Conservation (phyloP, 176 grass and related monocot species). For the Echinochloa phyllopogon region DNA sequence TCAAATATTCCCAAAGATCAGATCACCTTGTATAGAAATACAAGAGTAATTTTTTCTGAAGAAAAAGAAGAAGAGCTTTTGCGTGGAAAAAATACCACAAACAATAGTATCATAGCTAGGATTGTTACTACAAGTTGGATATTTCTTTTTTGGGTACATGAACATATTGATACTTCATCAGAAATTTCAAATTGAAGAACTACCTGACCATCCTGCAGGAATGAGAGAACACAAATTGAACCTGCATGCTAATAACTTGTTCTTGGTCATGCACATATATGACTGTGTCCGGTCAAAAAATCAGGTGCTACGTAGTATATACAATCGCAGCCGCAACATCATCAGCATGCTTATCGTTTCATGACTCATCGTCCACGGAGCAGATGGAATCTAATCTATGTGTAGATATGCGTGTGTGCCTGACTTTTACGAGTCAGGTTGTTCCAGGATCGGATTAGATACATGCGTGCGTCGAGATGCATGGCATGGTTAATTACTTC, state of each 20-base stretch:
- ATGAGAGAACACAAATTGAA: not conserved
- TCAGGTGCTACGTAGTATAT: too few species aligned
- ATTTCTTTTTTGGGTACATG: not conserved
- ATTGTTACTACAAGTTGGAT: not conserved
- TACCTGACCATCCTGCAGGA: too few species aligned
- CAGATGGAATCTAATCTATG: not conserved
- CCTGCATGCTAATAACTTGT: too few species aligned
- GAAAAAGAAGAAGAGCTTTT: not conserved
- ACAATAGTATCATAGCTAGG: not conserved
- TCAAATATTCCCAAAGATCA: conserved; percentile 44
- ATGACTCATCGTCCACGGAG: not conserved
- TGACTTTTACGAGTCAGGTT: too few species aligned
- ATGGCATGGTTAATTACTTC: not conserved
- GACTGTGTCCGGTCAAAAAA: too few species aligned
- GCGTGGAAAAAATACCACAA: not conserved
- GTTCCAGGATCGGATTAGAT: too few species aligned
- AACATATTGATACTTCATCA: not conserved
- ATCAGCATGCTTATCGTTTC: not conserved
- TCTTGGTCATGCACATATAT: too few species aligned
- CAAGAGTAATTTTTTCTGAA: not conserved
- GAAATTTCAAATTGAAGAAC: not conserved
- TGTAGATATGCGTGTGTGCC: not conserved
- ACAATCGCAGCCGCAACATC: too few species aligned
- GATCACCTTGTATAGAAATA: conserved; percentile 26
- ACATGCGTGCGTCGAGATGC: not conserved